phyloP scores from a whole-genome alignment of 2,329 filamentous ascomycete species.

The Trichophyton schoenleinii region DNA sequence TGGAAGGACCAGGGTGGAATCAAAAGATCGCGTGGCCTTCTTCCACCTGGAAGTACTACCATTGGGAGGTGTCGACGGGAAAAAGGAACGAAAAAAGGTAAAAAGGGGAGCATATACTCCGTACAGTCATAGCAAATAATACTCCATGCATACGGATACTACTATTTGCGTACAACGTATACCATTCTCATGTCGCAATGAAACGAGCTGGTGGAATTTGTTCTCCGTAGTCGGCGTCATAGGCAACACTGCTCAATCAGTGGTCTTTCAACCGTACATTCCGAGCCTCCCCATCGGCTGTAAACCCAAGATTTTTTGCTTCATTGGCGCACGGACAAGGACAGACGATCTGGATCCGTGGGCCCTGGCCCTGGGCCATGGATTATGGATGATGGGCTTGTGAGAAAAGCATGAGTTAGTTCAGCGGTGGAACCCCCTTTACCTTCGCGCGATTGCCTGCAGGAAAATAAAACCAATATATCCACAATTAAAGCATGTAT shows the following conservation, averaged over 20 bases:
- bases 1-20: not conserved
- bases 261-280: not conserved
- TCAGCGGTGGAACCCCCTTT: slow-evolving; percentile 2
- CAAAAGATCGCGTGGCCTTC: slow-evolving; percentile 3
- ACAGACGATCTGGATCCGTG: not conserved
- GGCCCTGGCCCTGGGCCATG: not conserved
- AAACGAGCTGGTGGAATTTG: not conserved
- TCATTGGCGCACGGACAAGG: not conserved
- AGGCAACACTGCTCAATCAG: not conserved
- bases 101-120: not conserved
- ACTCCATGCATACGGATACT: not conserved
- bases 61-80: not conserved
- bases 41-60: not conserved
- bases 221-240: not conserved
- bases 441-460: slow-evolving; percentile 5
- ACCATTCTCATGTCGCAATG: not conserved
- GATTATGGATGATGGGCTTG: not conserved
- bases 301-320: not conserved
- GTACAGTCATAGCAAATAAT: not conserved
- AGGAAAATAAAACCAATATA: not conserved
- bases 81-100: not conserved
- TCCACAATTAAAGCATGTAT: not conserved
- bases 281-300: not conserved
- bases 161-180: not conserved
- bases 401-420: not conserved